phyloP scores from a whole-genome alignment of 768 basidiomycete genomes.

The Rhodotorula diobovata region DNA sequence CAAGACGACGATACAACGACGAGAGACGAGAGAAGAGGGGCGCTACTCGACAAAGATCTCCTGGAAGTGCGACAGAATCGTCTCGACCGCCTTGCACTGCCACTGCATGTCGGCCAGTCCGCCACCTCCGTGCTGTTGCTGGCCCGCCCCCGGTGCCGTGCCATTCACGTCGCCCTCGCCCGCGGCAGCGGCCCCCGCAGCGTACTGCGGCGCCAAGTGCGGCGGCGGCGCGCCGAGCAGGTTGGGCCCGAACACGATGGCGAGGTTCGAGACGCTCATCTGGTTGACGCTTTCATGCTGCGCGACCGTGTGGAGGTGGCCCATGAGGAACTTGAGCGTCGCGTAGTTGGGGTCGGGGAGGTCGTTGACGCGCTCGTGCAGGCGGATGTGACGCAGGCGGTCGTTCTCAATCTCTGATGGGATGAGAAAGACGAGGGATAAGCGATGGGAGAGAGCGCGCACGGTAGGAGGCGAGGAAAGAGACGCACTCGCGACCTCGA shows the following conservation, averaged over 20 bases:
- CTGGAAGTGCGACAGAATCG: constrained; percentile 84
- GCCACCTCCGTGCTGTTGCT: constrained; percentile 41
- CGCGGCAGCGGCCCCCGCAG: not conserved
- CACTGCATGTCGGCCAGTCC: constrained; percentile 51
- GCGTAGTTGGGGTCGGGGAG: constrained; percentile 98
- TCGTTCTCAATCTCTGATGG: constrained; percentile 81
- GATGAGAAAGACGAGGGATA: too few species aligned
- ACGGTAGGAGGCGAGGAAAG: not conserved
- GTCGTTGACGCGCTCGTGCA: constrained; percentile 96
- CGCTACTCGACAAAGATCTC: constrained; percentile 74
- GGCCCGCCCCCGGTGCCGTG: not conserved
- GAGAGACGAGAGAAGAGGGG: too few species aligned
- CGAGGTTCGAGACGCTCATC: constrained; percentile 87
- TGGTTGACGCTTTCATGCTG: constrained; percentile 72
- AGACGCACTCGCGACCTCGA: constrained; percentile 85
- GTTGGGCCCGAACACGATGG: constrained; percentile 98
- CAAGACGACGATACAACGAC: too few species aligned
- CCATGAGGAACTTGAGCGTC: constrained; percentile 89
- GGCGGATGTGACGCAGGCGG: constrained; percentile 83
- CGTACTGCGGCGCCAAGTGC: constrained; percentile 23
- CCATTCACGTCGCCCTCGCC: not conserved
- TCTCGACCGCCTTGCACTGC: constrained; percentile 75
- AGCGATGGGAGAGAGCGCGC: not conserved
- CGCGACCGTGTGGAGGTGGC: constrained; percentile 83
- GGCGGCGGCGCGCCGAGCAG: constrained; percentile 67